These are phyloP conservation scores for Hippophae gyantsensis DNA, from an alignment of 306 rosid species.

Conservation along the genomic window DNA sequence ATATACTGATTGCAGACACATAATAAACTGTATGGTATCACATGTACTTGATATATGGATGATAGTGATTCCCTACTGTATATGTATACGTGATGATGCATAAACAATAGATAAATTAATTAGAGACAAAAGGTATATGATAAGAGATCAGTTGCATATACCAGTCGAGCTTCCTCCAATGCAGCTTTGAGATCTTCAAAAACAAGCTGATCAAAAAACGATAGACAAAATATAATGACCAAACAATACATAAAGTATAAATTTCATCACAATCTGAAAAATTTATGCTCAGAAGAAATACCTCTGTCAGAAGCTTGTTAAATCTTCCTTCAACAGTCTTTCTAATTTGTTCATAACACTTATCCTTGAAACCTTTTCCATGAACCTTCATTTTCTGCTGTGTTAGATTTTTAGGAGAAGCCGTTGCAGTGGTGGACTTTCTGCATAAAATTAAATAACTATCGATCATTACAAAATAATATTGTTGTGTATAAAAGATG, in stretches of 20 bases:
- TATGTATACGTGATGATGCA: too few species aligned
- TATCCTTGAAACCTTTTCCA: constrained; percentile 88
- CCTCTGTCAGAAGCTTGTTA: constrained; percentile 79
- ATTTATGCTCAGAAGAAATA: constrained; percentile 16
- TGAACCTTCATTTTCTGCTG: constrained; percentile 74
- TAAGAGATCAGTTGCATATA: constrained; percentile 28
- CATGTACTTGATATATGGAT: too few species aligned
- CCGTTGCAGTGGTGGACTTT: constrained; percentile 38
- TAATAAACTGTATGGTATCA: too few species aligned
- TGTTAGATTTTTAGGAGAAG: constrained; percentile 54
- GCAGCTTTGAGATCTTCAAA: constrained; percentile 88
- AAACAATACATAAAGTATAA: neutral
- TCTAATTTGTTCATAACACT: constrained; percentile 87
- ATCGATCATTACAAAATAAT: neutral
- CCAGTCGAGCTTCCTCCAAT: constrained; percentile 82
- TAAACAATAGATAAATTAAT: too few species aligned
- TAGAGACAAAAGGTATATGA: constrained; percentile 1
- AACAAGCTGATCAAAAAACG: constrained; percentile 59
- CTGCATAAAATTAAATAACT: constrained; percentile 34
- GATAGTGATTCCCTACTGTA: too few species aligned
- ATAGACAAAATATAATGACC: constrained; percentile 11
- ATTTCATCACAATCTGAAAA: neutral
- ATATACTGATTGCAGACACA: too few species aligned
- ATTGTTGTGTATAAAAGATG: neutral
- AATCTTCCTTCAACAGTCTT: constrained; percentile 86